Conservation (phyloP, 495 filamentous ascomycete species). For the Trichoderma gamsii region DNA sequence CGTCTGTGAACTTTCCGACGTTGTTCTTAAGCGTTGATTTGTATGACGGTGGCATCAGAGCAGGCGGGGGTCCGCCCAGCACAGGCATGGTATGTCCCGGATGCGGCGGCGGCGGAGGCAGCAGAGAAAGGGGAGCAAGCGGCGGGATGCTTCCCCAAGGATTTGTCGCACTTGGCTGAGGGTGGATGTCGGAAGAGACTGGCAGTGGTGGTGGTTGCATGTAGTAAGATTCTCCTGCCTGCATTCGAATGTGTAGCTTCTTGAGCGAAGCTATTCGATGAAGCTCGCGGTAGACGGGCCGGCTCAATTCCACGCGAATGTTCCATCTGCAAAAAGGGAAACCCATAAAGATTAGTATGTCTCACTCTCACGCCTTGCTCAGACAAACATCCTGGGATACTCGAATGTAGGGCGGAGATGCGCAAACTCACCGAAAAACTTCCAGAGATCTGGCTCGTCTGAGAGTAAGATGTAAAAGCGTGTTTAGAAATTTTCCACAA, state of each 20-base stretch:
- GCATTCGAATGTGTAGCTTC: slow-evolving; percentile 52
- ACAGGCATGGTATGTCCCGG: background rate
- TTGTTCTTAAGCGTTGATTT: slow-evolving; percentile 21
- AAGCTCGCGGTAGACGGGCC: slow-evolving; percentile 50
- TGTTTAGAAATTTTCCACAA: slow-evolving; percentile 58
- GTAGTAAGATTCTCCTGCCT: slow-evolving; percentile 45
- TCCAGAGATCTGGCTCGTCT: slow-evolving; percentile 49
- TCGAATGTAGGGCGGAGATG: slow-evolving; percentile 7
- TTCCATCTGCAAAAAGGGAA: slow-evolving; percentile 47
- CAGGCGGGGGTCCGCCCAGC: slow-evolving; percentile 16
- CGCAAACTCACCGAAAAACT: slow-evolving; percentile 42
- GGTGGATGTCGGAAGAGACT: slow-evolving; percentile 15
- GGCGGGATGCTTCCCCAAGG: slow-evolving; percentile 7
- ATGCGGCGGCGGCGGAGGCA: background rate
- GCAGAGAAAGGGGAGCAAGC: background rate
- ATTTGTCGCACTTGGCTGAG: background rate
- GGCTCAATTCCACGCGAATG: slow-evolving; percentile 54
- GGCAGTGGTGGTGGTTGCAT: slow-evolving; percentile 39
- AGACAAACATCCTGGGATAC: background rate
- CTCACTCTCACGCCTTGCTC: background rate
- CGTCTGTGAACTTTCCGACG: slow-evolving; percentile 21
- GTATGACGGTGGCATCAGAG: slow-evolving; percentile 13
- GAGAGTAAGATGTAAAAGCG: slow-evolving; percentile 49
- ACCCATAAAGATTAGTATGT: background rate
- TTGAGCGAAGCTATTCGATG: slow-evolving; percentile 47